Evolutionary conservation across 148 eudicot genomes (phyloP).

Genomic region (Rhododendron ferrugineum): DNA sequence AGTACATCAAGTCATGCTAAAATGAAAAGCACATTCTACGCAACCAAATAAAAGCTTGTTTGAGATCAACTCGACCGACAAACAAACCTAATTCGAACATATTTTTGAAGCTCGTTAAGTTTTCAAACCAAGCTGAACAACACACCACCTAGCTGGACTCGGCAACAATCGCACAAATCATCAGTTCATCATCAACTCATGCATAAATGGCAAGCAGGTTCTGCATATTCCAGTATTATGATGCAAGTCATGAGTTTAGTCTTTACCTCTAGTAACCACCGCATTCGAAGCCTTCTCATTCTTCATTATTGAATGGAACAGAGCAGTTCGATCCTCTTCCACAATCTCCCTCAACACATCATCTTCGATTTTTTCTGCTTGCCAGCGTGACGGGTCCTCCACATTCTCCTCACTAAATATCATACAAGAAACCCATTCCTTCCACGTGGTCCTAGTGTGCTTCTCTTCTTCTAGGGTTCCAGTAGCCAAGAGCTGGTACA

Average conservation of each 20-base stretch:
- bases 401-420: conserved; percentile 93
- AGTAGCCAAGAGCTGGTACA: conserved; percentile 71
- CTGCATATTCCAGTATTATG: not conserved
- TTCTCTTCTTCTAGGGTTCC: conserved; percentile 97
- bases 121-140: not conserved
- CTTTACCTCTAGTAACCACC: not conserved
- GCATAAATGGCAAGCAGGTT: not conserved
- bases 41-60: not conserved
- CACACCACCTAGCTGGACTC: not conserved
- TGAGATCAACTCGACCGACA: not conserved
- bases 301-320: conserved; percentile 90
- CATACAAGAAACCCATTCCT: conserved; percentile 98
- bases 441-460: conserved; percentile 84
- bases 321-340: conserved; percentile 81
- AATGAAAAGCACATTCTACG: not conserved
- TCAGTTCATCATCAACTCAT: not conserved
- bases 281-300: conserved; percentile 79
- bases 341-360: conserved; percentile 83
- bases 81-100: not conserved
- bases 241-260: not conserved
- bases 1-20: not conserved
- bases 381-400: conserved; percentile 98
- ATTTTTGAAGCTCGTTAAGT: not conserved
- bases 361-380: conserved; percentile 90
- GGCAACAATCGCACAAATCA: not conserved